A percentile compares a stretch with the other conserved stretches of the same genome.
Conservation (phyloP, 1,284 basidiomycete genomes). For the Puccinia sorghi region DNA sequence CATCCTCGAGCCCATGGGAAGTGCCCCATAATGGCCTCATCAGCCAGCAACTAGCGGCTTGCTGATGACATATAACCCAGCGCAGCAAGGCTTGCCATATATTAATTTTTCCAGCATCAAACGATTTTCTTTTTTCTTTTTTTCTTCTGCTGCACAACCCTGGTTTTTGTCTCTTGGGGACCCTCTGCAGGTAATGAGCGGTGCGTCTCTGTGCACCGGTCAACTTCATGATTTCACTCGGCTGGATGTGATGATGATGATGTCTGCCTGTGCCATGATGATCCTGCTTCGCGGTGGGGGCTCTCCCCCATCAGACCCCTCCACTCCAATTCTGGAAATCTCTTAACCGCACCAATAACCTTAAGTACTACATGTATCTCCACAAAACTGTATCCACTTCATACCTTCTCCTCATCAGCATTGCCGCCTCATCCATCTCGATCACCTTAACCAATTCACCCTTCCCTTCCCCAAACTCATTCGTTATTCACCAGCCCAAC, state of each 20-base stretch:
- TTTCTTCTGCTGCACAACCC: not conserved
- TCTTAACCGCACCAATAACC: not conserved
- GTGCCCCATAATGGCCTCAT: not conserved
- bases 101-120: not conserved
- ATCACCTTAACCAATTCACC: not conserved
- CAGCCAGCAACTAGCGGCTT: not conserved
- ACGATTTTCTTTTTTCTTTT: not conserved
- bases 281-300: not conserved
- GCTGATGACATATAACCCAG: not conserved
- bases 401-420: not conserved
- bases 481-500: not conserved
- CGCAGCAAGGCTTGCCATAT: not conserved
- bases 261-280: not conserved
- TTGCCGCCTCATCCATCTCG: slow-evolving; percentile 13
- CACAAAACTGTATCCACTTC: not conserved
- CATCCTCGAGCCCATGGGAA: no score
- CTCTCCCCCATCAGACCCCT: not conserved
- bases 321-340: not conserved
- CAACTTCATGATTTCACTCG: not conserved
- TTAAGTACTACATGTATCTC: not conserved
- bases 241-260: not conserved
- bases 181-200: not conserved
- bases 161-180: not conserved
- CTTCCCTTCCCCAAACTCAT: not conserved
- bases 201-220: not conserved